Conservation (phyloP, 75 land plant species). For the Picea glauca region DNA sequence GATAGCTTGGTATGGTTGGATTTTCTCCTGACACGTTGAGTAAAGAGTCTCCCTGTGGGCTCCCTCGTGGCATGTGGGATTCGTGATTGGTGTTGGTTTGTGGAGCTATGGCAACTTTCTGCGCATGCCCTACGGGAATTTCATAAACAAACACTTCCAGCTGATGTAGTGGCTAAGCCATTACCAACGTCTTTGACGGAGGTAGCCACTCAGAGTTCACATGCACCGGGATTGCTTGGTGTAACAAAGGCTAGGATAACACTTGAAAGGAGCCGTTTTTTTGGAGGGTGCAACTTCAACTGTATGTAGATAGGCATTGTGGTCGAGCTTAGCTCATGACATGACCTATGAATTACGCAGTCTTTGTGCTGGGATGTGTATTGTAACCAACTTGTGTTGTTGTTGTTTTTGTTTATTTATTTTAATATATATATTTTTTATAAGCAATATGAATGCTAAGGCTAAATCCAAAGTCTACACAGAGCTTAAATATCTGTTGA, state of each 20-base stretch:
- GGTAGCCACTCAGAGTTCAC: slow-evolving; percentile 65
- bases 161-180: slow-evolving; percentile 87
- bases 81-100: slow-evolving; percentile 39
- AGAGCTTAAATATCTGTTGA: too few relatives aligned
- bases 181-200: slow-evolving; percentile 89
- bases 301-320: slow-evolving; percentile 78
- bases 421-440: too few relatives aligned
- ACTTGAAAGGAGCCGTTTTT: slow-evolving; percentile 84
- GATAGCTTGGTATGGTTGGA: too few relatives aligned
- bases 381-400: too few relatives aligned
- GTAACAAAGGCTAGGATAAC: slow-evolving; percentile 99
- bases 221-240: slow-evolving; percentile 84
- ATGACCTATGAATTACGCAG: slow-evolving; percentile 96
- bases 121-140: slow-evolving; percentile 95
- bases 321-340: slow-evolving; percentile 98
- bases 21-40: too few relatives aligned
- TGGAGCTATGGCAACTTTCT: slow-evolving; percentile 97
- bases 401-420: too few relatives aligned
- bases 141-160: slow-evolving; percentile 70
- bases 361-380: slow-evolving; percentile 67
- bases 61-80: too few relatives aligned
- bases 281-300: slow-evolving; percentile 77
- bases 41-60: too few relatives aligned
- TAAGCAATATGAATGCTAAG: too few relatives aligned
- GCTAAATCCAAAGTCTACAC: too few relatives aligned